A percentile compares a stretch with the other conserved stretches of the same genome.
These are phyloP conservation scores for Schizophyllum commune DNA, from an alignment of 1,284 basidiomycete species.

Conservation along the genomic window DNA sequence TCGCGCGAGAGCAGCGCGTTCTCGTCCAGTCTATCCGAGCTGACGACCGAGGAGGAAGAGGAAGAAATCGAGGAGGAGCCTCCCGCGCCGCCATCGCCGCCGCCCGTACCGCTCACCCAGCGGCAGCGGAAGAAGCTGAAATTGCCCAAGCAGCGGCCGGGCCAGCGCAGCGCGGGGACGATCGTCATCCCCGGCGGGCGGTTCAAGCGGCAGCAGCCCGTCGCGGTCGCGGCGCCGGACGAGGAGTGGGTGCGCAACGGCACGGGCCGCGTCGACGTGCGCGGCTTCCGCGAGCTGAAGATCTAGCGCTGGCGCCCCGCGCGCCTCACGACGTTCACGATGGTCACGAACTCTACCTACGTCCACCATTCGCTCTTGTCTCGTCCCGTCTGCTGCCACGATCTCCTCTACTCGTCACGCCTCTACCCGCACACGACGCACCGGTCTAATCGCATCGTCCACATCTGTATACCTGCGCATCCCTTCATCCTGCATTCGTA, in stretches of 20 bases:
- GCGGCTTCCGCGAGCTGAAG: slow-evolving; percentile 75
- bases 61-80: slow-evolving; percentile 13
- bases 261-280: slow-evolving; percentile 65
- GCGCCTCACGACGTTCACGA: background rate
- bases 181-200: slow-evolving; percentile 54
- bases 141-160: slow-evolving; percentile 41
- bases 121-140: slow-evolving; percentile 62
- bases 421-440: too few relatives aligned
- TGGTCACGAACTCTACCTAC: background rate
- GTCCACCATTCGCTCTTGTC: background rate
- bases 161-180: slow-evolving; percentile 33
- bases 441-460: too few relatives aligned
- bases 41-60: slow-evolving; percentile 1
- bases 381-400: too few relatives aligned
- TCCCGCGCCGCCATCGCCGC: slow-evolving; percentile 6
- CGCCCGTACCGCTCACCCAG: slow-evolving; percentile 40
- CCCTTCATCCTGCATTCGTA: background rate
- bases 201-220: slow-evolving; percentile 23
- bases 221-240: slow-evolving; percentile 19
- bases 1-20: slow-evolving; percentile 6
- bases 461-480: background rate
- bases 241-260: slow-evolving; percentile 68
- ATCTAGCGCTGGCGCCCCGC: slow-evolving; percentile 33
- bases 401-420: too few relatives aligned
- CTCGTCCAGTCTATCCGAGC: slow-evolving; percentile 20